Evolutionary conservation across 257 asterid species (phyloP).

Genomic region (Echium plantagineum): DNA sequence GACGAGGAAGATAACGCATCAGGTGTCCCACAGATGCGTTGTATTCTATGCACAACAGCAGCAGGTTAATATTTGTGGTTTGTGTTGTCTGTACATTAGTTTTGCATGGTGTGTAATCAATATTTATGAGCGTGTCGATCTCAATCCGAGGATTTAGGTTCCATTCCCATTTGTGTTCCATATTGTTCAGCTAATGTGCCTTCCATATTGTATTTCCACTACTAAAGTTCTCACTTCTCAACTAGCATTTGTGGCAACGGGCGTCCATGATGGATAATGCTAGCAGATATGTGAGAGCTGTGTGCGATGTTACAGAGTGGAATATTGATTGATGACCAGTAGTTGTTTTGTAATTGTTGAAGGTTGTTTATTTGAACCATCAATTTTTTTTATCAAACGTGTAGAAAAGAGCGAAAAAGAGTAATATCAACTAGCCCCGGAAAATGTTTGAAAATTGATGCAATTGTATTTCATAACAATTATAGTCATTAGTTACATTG

Average conservation of each 20-base stretch:
- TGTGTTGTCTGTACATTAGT: slow-evolving; percentile 13
- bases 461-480: too few relatives aligned
- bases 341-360: too few relatives aligned
- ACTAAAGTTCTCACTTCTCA: neutral
- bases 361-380: too few relatives aligned
- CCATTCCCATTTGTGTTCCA: neutral
- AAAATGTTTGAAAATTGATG: too few relatives aligned
- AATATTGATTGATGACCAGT: too few relatives aligned
- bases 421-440: too few relatives aligned
- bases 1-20: slow-evolving; percentile 23
- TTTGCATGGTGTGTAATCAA: slow-evolving; percentile 11
- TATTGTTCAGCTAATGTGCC: neutral
- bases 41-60: slow-evolving; percentile 94
- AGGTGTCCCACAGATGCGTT: slow-evolving; percentile 57
- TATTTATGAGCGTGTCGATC: neutral
- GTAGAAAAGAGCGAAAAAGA: too few relatives aligned
- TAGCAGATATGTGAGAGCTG: too few relatives aligned
- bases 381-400: too few relatives aligned
- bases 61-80: slow-evolving; percentile 39
- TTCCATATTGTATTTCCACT: neutral
- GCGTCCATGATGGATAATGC: too few relatives aligned
- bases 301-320: too few relatives aligned
- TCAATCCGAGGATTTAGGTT: neutral
- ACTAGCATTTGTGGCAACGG: neutral
- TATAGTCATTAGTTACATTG: too few relatives aligned